phyloP scores from a whole-genome alignment of 2,329 filamentous ascomycete genomes.

The Talaromyces sp. region DNA sequence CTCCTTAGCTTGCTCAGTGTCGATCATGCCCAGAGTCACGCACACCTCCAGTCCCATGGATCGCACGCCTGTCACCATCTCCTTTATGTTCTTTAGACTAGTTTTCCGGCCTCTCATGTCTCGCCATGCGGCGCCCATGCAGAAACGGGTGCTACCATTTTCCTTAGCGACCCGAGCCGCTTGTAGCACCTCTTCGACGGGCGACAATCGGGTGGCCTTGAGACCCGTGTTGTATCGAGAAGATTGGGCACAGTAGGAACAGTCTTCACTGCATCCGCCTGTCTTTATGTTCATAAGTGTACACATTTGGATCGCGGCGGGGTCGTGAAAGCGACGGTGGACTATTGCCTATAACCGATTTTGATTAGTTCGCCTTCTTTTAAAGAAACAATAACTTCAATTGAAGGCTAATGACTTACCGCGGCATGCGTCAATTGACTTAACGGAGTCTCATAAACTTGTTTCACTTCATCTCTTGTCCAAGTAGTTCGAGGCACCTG shows the following conservation, averaged over 20 bases:
- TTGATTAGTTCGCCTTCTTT: slow-evolving; percentile 13
- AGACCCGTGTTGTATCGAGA: slow-evolving; percentile 73
- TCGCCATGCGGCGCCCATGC: slow-evolving; percentile 91
- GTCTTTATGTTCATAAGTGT: slow-evolving; percentile 97
- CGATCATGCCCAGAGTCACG: slow-evolving; percentile 93
- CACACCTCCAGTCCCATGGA: slow-evolving; percentile 85
- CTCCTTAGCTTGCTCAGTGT: slow-evolving; percentile 73
- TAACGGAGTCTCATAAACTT: slow-evolving; percentile 77
- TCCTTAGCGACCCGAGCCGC: slow-evolving; percentile 73
- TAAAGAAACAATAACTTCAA: background rate
- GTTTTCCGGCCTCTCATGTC: slow-evolving; percentile 91
- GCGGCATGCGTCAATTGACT: slow-evolving; percentile 74
- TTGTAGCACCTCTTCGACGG: slow-evolving; percentile 74
- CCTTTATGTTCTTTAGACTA: slow-evolving; percentile 75
- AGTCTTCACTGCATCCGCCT: slow-evolving; percentile 87
- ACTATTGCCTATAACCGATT: slow-evolving; percentile 59
- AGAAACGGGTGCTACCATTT: slow-evolving; percentile 87
- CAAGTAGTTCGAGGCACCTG: slow-evolving; percentile 64
- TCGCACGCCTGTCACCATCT: slow-evolving; percentile 78
- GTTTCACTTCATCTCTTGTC: slow-evolving; percentile 76
- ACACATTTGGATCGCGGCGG: slow-evolving; percentile 82
- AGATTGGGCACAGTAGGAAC: slow-evolving; percentile 85
- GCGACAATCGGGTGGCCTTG: slow-evolving; percentile 71
- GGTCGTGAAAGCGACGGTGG: slow-evolving; percentile 82
- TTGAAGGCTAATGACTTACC: slow-evolving; percentile 48